These are phyloP conservation scores for Penicillium fimorum DNA, from an alignment of 495 filamentous ascomycete species.

Conservation along the genomic window DNA sequence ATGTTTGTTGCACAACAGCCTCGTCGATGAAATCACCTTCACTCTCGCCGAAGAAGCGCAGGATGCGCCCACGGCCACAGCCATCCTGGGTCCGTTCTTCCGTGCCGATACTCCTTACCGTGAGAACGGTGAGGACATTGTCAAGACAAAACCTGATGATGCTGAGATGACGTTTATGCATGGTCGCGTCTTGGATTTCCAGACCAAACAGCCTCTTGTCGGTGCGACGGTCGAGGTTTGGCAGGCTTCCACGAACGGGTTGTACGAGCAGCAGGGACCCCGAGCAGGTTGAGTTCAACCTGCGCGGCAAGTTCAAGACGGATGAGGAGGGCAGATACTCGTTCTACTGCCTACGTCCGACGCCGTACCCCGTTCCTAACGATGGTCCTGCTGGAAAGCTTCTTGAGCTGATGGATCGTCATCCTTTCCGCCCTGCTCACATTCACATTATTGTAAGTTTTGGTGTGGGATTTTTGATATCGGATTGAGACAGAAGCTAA, in stretches of 20 bases:
- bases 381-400: slow-evolving; percentile 58
- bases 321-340: slow-evolving; percentile 62
- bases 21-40: slow-evolving; percentile 77
- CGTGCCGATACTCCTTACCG: slow-evolving; percentile 63
- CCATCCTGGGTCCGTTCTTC: slow-evolving; percentile 78
- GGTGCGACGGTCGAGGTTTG: slow-evolving; percentile 71
- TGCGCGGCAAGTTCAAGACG: slow-evolving; percentile 69
- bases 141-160: slow-evolving; percentile 51
- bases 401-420: slow-evolving; percentile 59
- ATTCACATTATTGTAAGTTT: slow-evolving; percentile 75
- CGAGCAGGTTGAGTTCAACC: slow-evolving; percentile 68
- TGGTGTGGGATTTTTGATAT: not conserved
- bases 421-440: slow-evolving; percentile 81
- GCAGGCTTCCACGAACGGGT: slow-evolving; percentile 72
- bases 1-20: slow-evolving; percentile 23
- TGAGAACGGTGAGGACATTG: slow-evolving; percentile 64
- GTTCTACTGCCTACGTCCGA: slow-evolving; percentile 67
- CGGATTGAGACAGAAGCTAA: slow-evolving; percentile 13
- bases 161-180: slow-evolving; percentile 61
- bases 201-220: slow-evolving; percentile 57
- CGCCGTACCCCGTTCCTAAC: slow-evolving; percentile 67
- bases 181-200: slow-evolving; percentile 58
- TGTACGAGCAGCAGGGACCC: slow-evolving; percentile 79
- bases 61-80: slow-evolving; percentile 61
- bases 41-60: slow-evolving; percentile 52